Base-by-base conservation (phyloP, 805 yeast genomes). In the Saccharomycopsis microspora region DNA sequence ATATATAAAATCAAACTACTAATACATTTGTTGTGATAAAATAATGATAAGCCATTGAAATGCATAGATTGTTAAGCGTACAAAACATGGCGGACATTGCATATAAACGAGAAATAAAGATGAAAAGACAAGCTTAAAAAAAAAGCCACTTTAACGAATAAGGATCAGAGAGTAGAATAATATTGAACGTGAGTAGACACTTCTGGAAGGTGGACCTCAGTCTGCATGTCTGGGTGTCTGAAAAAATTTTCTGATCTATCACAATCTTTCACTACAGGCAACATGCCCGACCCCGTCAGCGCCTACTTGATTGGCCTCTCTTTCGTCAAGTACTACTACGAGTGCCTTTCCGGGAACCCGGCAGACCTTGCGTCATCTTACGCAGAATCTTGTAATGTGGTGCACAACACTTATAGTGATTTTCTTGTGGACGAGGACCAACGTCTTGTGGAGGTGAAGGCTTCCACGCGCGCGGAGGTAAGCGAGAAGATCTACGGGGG, bases 241-340 rank as follows among this genome's bases (percentile, higher is more conserved):
- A 19, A 19, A 19, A 19, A 19, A 19, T 19, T 19, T 19, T 19
- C 19, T 19, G 19, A 19, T 19, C 19, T 19, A 19, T 19, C 19
- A 19, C 19, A 19, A 19, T 19, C 19, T 19, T 19, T 19, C 19
- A 19, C 19, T 19, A 19, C 19, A 19, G 19, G 19, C 19, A 19
- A 19, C 19, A 19, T 19, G 19, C 19, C 19, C 19, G 19, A 19
- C 19, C 28, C 28, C 10, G 28, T 46, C n/a, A 39, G 30, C 11
- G 38, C 42, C 11, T 38, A 47, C 27, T 33, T 9, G 10, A 43
- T 50, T 41, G 53, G 53, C n/a, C 46, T 50, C 50, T 28, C 38
- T 39, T 50, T 50, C 35, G 32, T 50, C 32, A 30, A 31, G 11
- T 43, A 27, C 19, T 50, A 50, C 42, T 50, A 50, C 33, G 32